Conservation (phyloP, 208 protist species). For the Sergeia podlipaevii region DNA sequence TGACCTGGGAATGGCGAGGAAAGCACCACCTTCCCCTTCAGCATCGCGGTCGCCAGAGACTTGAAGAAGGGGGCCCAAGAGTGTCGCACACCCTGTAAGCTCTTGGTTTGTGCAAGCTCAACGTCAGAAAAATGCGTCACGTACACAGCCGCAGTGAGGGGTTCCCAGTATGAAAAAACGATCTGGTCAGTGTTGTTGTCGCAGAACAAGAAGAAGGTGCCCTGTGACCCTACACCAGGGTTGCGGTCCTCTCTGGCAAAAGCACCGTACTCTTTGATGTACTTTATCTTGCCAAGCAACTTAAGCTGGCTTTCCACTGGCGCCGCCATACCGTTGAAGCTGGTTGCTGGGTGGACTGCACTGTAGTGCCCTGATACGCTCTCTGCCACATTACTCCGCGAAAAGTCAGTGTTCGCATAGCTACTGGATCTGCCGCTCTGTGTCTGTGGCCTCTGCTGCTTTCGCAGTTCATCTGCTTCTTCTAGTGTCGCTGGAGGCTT, state of each 20-base stretch:
- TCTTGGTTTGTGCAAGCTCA: constrained; percentile 55
- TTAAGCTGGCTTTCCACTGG: constrained; percentile 6
- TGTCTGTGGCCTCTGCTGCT: no score
- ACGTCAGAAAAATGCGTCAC: constrained; percentile 56
- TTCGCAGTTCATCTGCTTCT: no score
- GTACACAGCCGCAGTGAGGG: constrained; percentile 42
- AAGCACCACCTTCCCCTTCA: constrained; percentile 62
- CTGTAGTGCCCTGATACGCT: no score
- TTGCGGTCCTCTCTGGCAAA: constrained; percentile 67
- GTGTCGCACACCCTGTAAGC: constrained; percentile 36
- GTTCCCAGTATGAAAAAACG: constrained; percentile 65
- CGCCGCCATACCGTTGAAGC: no score
- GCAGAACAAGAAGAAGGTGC: constrained; percentile 72
- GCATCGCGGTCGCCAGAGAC: constrained; percentile 67
- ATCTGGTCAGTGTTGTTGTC: constrained; percentile 36
- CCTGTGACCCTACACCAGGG: constrained; percentile 11
- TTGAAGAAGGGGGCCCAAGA: constrained; percentile 86
- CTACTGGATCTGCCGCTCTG: not conserved
- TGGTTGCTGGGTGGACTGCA: no score
- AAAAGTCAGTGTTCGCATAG: not conserved
- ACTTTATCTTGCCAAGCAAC: constrained; percentile 77
- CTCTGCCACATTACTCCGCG: no score
- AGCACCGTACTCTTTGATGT: constrained; percentile 72
- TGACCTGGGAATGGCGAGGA: constrained; percentile 14
- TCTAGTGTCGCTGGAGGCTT: no score